A percentile compares a stretch with the other conserved stretches of the same genome.
phyloP scores from a whole-genome alignment of 768 basidiomycete genomes.

The Suillus americanus region DNA sequence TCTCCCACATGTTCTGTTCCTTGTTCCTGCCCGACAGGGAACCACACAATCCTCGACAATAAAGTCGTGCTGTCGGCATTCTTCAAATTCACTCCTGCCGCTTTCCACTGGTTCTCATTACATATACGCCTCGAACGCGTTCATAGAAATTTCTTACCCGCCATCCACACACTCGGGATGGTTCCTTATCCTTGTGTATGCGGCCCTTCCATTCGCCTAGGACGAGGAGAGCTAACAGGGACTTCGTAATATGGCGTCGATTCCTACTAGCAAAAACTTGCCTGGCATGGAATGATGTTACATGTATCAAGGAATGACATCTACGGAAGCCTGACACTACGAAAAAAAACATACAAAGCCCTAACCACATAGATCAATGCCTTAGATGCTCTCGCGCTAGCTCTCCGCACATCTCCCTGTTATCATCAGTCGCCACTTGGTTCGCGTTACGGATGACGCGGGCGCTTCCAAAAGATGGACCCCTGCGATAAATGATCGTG shows the following conservation, averaged over 20 bases:
- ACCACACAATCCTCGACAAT: background rate
- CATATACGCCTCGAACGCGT: background rate
- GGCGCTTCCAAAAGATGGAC: constrained; percentile 54
- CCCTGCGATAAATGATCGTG: background rate
- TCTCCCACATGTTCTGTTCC: background rate
- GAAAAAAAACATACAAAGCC: background rate
- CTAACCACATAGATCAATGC: constrained; percentile 6
- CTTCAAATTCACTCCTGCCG: background rate
- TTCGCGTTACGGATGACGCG: constrained; percentile 60
- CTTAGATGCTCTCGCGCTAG: constrained; percentile 17
- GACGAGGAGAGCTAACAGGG: background rate
- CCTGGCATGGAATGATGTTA: background rate
- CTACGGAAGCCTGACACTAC: background rate
- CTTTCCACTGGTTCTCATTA: background rate
- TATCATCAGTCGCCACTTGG: constrained; percentile 17
- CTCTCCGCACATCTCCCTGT: constrained; percentile 4
- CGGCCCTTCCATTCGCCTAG: background rate
- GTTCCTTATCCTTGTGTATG: background rate
- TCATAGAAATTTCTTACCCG: background rate
- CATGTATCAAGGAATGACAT: background rate
- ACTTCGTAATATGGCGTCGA: background rate
- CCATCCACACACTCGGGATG: background rate
- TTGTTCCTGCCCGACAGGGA: background rate
- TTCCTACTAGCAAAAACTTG: background rate
- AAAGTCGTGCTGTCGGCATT: background rate